Evolutionary conservation across 1,284 basidiomycete genomes (phyloP).

Genomic region (Testicularia cyperi): DNA sequence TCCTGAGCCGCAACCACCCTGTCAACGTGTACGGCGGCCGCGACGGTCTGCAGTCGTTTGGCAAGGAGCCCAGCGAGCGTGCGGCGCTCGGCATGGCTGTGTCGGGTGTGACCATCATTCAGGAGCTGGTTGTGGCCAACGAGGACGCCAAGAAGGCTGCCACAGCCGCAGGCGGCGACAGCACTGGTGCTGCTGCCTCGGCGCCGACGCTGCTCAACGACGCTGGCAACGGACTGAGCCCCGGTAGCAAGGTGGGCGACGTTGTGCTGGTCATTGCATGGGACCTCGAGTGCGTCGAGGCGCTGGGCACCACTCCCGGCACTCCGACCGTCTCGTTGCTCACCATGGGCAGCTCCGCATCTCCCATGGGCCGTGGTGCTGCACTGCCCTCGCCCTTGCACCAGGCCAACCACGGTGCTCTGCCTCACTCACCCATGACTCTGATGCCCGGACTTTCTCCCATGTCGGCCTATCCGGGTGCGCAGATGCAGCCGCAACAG

Average conservation of each 20-base stretch:
- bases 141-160: conserved; percentile 18
- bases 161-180: conserved; percentile 1
- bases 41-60: conserved; percentile 46
- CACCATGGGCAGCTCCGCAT: conserved; percentile 20
- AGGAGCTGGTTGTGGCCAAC: conserved; percentile 60
- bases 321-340: conserved; percentile 50
- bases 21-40: conserved; percentile 49
- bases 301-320: conserved; percentile 45
- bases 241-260: conserved; percentile 59
- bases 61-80: conserved; percentile 58
- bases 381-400: conserved; percentile 33
- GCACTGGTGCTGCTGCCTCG: conserved; percentile 7
- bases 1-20: conserved; percentile 58
- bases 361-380: conserved; percentile 24
- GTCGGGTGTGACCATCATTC: conserved; percentile 58
- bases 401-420: not conserved
- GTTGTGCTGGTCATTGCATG: conserved; percentile 61
- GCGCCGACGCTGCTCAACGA: conserved; percentile 10
- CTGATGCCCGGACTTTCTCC: conserved; percentile 9
- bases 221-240: conserved; percentile 30
- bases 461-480: conserved; percentile 9
- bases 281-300: conserved; percentile 60
- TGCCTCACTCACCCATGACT: not conserved
- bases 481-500: not conserved
- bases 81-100: conserved; percentile 57